A percentile compares a stretch with the other conserved stretches of the same genome.
Conservation (phyloP, 2,329 filamentous ascomycete genomes). For the Orbilia oligospora region DNA sequence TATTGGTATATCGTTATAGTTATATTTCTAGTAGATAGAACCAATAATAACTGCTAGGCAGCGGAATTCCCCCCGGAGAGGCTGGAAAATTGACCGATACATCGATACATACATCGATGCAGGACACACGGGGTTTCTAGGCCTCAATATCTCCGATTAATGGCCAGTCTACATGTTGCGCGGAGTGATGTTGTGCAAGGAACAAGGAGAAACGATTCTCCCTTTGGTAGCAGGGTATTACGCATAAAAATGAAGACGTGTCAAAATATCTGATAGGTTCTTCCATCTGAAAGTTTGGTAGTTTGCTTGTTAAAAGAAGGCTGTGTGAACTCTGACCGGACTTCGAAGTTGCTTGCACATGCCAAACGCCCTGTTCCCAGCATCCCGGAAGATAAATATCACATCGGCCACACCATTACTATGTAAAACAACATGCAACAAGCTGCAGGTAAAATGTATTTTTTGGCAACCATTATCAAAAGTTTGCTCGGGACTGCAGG, state of each 20-base stretch:
- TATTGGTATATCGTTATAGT: too few species aligned
- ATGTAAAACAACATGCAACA: not conserved
- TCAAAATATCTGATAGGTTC: conserved; percentile 42
- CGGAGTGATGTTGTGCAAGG: conserved; percentile 22
- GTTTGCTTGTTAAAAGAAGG: conserved; percentile 4
- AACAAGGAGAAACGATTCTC: conserved; percentile 26
- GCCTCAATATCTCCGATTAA: too few species aligned
- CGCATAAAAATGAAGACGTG: conserved; percentile 15
- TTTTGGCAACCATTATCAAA: not conserved
- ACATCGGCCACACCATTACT: conserved; percentile 11
- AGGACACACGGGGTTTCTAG: too few species aligned
- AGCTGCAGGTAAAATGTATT: conserved; percentile 1
- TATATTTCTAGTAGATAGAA: too few species aligned
- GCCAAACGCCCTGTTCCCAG: conserved; percentile 11
- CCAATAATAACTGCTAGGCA: too few species aligned
- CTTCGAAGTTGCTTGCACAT: not conserved
- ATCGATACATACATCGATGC: too few species aligned
- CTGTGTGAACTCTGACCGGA: conserved; percentile 13
- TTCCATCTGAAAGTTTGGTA: conserved; percentile 40
- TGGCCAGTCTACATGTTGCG: too few species aligned
- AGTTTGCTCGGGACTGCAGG: not conserved
- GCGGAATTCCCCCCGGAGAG: too few species aligned
- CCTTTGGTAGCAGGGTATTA: not conserved
- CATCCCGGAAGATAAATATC: conserved; percentile 4
- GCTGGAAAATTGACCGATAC: too few species aligned